Base-by-base conservation (phyloP, 129 eudicot genomes). In the Smallanthus sonchifolius region DNA sequence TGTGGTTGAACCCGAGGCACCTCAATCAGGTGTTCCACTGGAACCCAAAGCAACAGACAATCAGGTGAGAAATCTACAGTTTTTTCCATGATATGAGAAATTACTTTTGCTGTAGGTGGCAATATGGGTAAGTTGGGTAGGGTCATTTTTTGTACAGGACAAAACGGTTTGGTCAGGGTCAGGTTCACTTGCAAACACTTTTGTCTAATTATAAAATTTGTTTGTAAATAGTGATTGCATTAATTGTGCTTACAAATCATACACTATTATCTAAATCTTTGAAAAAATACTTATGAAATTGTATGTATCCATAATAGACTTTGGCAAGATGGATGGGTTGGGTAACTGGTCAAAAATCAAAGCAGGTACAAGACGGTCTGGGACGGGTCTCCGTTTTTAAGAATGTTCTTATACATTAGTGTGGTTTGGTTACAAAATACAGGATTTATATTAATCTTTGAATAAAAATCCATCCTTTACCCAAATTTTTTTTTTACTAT, bases 21-120 rank as follows among this genome's bases (percentile, higher is more conserved):
- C 54, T 62, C 77, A 69, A 63, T 10, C 62, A 36, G 47, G 8
- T 76, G 67, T 72, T 49, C 71, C 52, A 11, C 62, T 48, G 40
- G 28, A 24, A 35, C 69, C 72, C 20, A 34, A 45, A 20, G 10
- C 44, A 37, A 64, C 54, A 65, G 80, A 48, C 61, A 67, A 32
- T 57, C 52, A 4, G 79, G 83, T 79, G 61, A 6, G 62, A 43
- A 16, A 42, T 68, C 49, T 48, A 36, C 7, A 52, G 0, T 38
- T 36, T 71, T 14, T 24, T 37, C 14, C 65, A 28, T 69, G 14
- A 48, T 48, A 8, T 17, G 16, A 69, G 15, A 70, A 16, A 3
- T 19, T 54, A 7, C 48, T 63, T 63, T 20, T 30, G 62, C 64
- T 57, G 10, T 38, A 24, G 35, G 37, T 57, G 37, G 64, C 36